Evolutionary conservation across 306 rosid genomes (phyloP).

Genomic region (Macrotyloma uniflorum): DNA sequence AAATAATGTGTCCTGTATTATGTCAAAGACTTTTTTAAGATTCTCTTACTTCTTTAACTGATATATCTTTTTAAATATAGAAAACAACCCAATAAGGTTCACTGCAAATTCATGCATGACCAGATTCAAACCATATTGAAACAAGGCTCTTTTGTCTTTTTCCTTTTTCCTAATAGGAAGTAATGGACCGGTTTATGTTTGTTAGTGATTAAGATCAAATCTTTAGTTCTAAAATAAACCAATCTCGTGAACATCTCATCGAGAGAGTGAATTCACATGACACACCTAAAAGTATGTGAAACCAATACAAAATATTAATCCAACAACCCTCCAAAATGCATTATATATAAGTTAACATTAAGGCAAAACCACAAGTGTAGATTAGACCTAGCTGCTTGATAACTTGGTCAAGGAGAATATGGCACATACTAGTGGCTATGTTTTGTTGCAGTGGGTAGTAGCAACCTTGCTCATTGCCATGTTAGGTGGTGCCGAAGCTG

Average conservation of each 20-base stretch:
- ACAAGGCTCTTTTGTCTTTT: neutral
- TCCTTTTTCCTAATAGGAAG: neutral
- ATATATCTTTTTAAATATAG: neutral
- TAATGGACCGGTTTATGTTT: neutral
- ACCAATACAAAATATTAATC: constrained; percentile 2
- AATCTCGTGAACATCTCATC: constrained; percentile 47
- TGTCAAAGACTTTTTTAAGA: neutral
- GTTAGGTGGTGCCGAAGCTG: constrained; percentile 40
- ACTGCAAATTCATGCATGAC: neutral
- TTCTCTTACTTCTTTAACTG: neutral
- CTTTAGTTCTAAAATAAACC: constrained; percentile 13
- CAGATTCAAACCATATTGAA: neutral
- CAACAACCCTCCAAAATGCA: constrained; percentile 6
- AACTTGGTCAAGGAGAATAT: constrained; percentile 34
- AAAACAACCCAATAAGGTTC: neutral
- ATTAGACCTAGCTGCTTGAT: neutral
- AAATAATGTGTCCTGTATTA: neutral
- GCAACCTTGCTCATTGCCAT: constrained; percentile 45
- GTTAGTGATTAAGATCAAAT: neutral
- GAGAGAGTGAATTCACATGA: constrained; percentile 54
- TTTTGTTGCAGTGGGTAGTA: constrained; percentile 33
- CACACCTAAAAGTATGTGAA: constrained; percentile 31
- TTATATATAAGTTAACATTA: constrained; percentile 47
- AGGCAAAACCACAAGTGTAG: neutral
- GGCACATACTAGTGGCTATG: constrained; percentile 29